Evolutionary conservation across 2,329 filamentous ascomycete species (phyloP), one percentile per base, ranked within the genome.

Genomic region (Phialocephala subalpina): DNA sequence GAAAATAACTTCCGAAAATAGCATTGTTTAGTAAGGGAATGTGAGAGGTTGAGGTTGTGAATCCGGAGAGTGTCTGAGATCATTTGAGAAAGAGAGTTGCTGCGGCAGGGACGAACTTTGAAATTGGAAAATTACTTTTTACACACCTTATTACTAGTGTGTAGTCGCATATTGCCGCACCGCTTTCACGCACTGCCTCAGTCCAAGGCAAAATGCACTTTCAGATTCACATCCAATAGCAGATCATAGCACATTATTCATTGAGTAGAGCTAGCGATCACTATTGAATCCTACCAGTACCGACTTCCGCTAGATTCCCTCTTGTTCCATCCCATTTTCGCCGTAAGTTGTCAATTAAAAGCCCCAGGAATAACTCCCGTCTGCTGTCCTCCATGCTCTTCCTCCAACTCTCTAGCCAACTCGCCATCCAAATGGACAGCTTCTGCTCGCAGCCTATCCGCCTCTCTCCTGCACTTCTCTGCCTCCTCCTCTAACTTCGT

Each of bases 381-480:
- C 12, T 52, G 29, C 33, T 72, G 58, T n/a, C 25, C 49, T 18
- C 22, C 27, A 16, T 53, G 25, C 29, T 66, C 64, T 12, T 72
- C 72, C 12, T 73, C 64, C 12, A 73, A 27, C 45, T 68, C 71
- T 36, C 70, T 71, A 1, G 73, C 73, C 58, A 74, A 63, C 52
- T 74, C 73, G n/a, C 22, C 47, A 62, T 75, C 73, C 47, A 74
- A 35, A 60, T 70, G 68, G 47, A 59, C 36, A 35, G 67, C 73
- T 56, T 75, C 73, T 16, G 69, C 71, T 27, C 67, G 65, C 62
- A 76, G 61, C 33, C 68, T 71, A 33, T 70, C 67, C 0, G 67
- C 72, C 27, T 75, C 73, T 20, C 67, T 68, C 29, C 64, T 70
- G 58, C 58, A 73, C 6, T 63, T 69, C 35, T 67, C 70, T 0